Conservation (phyloP, 1,284 basidiomycete genomes). For the Apiotrichum sp. region DNA sequence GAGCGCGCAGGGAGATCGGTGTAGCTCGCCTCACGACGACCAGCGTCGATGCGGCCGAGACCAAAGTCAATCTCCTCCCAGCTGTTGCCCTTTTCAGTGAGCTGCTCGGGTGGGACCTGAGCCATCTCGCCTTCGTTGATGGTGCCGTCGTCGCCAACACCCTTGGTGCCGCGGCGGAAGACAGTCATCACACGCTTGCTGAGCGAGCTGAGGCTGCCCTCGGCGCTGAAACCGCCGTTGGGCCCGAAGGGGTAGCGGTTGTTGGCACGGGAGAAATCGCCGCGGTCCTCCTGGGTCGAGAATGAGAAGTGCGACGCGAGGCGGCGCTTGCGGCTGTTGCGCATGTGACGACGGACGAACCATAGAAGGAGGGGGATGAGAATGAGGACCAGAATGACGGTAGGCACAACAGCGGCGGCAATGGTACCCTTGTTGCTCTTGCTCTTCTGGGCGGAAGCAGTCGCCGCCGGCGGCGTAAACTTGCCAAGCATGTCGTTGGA, state of each 20-base stretch:
- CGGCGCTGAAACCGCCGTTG: slow-evolving; percentile 28
- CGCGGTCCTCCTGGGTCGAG: slow-evolving; percentile 38
- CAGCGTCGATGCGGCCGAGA: slow-evolving; percentile 42
- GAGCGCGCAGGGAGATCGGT: slow-evolving; percentile 14
- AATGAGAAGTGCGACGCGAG: slow-evolving; percentile 46
- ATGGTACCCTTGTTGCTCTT: slow-evolving; percentile 21
- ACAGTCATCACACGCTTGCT: slow-evolving; percentile 15
- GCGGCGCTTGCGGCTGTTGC: slow-evolving; percentile 37
- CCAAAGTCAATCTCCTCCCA: slow-evolving; percentile 49
- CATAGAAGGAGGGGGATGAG: slow-evolving; percentile 31
- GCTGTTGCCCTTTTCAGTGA: slow-evolving; percentile 28
- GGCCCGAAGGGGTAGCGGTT: slow-evolving; percentile 28
- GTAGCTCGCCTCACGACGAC: slow-evolving; percentile 16
- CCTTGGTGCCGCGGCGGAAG: slow-evolving; percentile 18
- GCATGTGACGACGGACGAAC: slow-evolving; percentile 36
- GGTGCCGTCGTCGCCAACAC: slow-evolving; percentile 20
- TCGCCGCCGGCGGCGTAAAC: slow-evolving; percentile 3
- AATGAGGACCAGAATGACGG: slow-evolving; percentile 32
- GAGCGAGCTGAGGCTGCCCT: slow-evolving; percentile 23
- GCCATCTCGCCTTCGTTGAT: slow-evolving; percentile 22
- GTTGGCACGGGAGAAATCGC: slow-evolving; percentile 25
- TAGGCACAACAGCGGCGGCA: slow-evolving; percentile 38
- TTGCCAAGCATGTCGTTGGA: slow-evolving; percentile 30
- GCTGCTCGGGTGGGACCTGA: slow-evolving; percentile 16
- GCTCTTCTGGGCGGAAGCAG: neutral